These are phyloP conservation scores for Monascus ruber DNA, from an alignment of 2,329 filamentous ascomycete genomes.

Conservation along the genomic window DNA sequence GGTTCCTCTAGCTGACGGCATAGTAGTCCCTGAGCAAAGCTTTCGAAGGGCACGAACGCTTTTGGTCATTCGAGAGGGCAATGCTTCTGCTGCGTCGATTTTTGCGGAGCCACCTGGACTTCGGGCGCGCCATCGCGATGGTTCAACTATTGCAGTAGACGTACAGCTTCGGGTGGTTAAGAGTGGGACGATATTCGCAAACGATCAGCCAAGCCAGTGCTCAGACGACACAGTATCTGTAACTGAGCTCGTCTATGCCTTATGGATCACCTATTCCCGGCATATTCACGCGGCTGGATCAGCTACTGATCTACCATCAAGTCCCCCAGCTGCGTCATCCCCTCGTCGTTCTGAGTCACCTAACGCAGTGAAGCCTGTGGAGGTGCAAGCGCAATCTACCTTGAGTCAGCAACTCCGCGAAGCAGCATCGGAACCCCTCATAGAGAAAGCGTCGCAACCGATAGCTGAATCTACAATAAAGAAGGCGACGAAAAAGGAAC, in stretches of 20 bases:
- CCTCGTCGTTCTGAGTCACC: conserved; percentile 14
- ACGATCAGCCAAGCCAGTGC: conserved; percentile 42
- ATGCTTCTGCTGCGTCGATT: conserved; percentile 62
- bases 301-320: conserved; percentile 42
- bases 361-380: conserved; percentile 15
- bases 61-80: conserved; percentile 71
- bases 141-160: conserved; percentile 84
- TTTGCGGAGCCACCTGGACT: conserved; percentile 79
- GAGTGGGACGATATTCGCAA: conserved; percentile 58
- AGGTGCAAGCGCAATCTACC: conserved; percentile 30
- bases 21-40: conserved; percentile 91
- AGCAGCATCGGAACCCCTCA: conserved; percentile 36
- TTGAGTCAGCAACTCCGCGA: conserved; percentile 42
- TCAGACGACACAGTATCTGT: conserved; percentile 35
- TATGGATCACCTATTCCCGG: conserved; percentile 95
- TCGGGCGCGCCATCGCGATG: conserved; percentile 77
- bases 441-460: conserved; percentile 29
- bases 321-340: conserved; percentile 43
- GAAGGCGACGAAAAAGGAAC: conserved; percentile 16
- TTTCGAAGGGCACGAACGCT: conserved; percentile 83
- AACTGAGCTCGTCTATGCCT: conserved; percentile 77
- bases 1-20: conserved; percentile 75
- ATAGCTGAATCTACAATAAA: conserved; percentile 16
- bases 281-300: conserved; percentile 70
- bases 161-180: conserved; percentile 94